Base-by-base conservation (phyloP, 257 asterid genomes). In the Solanum boliviense region DNA sequence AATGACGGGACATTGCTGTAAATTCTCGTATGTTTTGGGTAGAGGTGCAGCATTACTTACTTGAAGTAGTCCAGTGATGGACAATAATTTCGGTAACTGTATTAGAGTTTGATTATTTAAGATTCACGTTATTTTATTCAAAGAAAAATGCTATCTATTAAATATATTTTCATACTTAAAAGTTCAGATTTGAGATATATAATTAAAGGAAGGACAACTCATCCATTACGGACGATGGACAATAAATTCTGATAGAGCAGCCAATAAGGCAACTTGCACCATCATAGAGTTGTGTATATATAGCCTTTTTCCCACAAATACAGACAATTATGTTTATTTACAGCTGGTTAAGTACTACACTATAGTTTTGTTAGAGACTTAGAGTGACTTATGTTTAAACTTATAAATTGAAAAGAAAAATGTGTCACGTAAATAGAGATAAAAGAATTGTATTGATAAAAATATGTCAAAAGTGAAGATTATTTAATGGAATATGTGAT, bases 161-260 rank as follows among this genome's bases (percentile, higher is more conserved):
- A 52, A 0, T 18, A 52, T 16, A 0, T 52, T 52, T 18, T 52
- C 0, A 52, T 52, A 52, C 2, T 18, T 0, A 16, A 6, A 6
- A 52, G 0, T 52, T 52, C 0, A 18, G 1, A 52, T 0, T 52
- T 1, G 1, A 52, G 0, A 52, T 52, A 16, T 2, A 6, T 6
- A 56, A 18, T 56, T 18, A 18, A 18, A 18, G 0, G 0, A 52
- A 0, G 1, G 0, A 18, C 1, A 18, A 18, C 0, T 18, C 0
- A 56, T 56, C 0, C 10, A 18, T 52, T 18, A 16, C 4, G 0
- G 0, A 46, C 2, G 20, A 0, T 3, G 5, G 25, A 56, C 65
- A 56, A 56, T 56, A 20, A 56, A 0, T 56, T 18, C 25, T 56
- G 65, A 56, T 56, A 56, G 11, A 56, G 65, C 65, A 56, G 65